A percentile compares a stretch with the other conserved stretches of the same genome.
Evolutionary conservation across 495 filamentous ascomycete genomes (phyloP).

Genomic region (Hypoxylon lienhwacheense): DNA sequence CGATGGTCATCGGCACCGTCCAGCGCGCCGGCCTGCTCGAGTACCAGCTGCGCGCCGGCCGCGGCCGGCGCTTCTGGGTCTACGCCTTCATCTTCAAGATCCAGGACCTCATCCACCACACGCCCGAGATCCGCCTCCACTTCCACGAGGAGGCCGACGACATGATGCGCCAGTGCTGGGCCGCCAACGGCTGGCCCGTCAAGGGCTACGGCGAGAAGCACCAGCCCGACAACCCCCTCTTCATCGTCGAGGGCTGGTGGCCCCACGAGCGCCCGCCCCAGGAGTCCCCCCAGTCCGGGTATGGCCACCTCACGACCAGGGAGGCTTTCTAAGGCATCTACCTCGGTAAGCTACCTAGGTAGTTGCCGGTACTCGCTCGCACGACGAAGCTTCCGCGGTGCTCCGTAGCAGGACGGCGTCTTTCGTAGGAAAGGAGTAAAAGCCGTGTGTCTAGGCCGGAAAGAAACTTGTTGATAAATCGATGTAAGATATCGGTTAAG

Average conservation of each 20-base stretch:
- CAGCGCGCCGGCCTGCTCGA: neutral
- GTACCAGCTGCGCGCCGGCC: neutral
- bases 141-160: neutral
- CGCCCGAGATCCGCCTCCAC: neutral
- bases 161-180: conserved; percentile 1
- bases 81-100: neutral
- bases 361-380: too few relatives aligned
- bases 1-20: neutral
- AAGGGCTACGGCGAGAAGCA: neutral
- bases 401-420: too few relatives aligned
- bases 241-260: neutral
- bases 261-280: neutral
- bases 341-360: too few relatives aligned
- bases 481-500: too few relatives aligned
- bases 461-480: too few relatives aligned
- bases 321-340: too few relatives aligned
- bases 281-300: too few relatives aligned
- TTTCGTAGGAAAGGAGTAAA: too few relatives aligned
- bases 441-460: too few relatives aligned
- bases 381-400: too few relatives aligned
- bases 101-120: neutral
- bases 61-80: conserved; percentile 3
- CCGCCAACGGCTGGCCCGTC: neutral
- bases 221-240: neutral
- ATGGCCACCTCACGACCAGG: too few relatives aligned